Evolutionary conservation across 192 early-diverging fungal species (phyloP), one percentile per base, ranked within the genome.

Genomic region (Powellomyces hirtus): DNA sequence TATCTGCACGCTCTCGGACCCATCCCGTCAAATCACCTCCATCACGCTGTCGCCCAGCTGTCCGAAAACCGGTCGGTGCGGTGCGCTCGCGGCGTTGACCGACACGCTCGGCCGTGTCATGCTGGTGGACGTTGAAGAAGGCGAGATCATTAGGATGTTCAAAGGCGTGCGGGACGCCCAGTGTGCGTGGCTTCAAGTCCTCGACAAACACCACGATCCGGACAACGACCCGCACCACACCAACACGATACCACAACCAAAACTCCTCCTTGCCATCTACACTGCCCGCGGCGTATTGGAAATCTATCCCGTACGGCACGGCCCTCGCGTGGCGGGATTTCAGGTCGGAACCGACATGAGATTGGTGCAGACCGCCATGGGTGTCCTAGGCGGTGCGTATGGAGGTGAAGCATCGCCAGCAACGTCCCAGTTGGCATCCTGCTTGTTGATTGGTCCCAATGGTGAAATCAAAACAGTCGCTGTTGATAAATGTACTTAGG

Each of bases 131-230:
- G 31, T 88, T 8, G 79, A 81, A 20, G 79, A 82, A 29, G 84
- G 81, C n/a, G 79, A 87, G 42, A 85, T 91, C 24, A 74, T 89
- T 24, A 72, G 84, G 14, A 87, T 92, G 74, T 89, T 80, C 81
- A 92, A 92, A 65, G 90, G 90, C 11, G 68, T 88, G 31, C 73
- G 90, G 38, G 88, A 86, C 26, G 90, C 89, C 4, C 75, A 83
- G n/a, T 81, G 84, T 59, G 89, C 85, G 0, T 92, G 90, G 90
- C 60, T 89, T 14, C 80, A 88, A 40, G 75, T 82, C 6, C 73
- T 64, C 22, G 62, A 34, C 37, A 50, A 18, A 49, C 33, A 52
- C 55, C 38, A 1, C 42, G 51, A 58, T 35, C 3, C 1, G 35
- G 11, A 46, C 18, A n/a, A 38, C 18, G n/a, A n/a, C n/a, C n/a